Conservation (phyloP, 164 flowering plant genomes). For the Tetrastigma voinierianum region DNA sequence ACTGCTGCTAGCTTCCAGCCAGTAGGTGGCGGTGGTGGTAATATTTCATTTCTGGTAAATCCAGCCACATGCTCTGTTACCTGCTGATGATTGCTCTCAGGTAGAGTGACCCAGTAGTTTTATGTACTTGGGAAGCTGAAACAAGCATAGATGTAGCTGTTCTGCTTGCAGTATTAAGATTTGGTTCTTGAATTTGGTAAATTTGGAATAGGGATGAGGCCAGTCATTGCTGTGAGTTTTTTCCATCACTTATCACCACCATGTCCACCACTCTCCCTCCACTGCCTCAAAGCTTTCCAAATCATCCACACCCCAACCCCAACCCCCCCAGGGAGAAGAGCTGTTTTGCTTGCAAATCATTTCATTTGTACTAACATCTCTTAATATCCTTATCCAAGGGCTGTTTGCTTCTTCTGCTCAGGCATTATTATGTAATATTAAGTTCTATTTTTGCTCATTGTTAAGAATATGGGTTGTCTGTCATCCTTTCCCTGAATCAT, state of each 20-base stretch:
- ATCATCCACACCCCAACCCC: too few species aligned
- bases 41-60: conserved; percentile 17
- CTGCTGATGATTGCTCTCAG: conserved; percentile 21
- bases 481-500: too few species aligned
- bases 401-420: conserved; percentile 4
- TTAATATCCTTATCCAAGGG: conserved; percentile 3
- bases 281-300: conserved; percentile 1
- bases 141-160: background rate
- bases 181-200: background rate
- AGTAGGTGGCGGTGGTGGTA: conserved; percentile 14
- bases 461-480: too few species aligned
- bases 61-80: conserved; percentile 29
- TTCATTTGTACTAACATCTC: conserved; percentile 1
- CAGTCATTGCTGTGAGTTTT: too few species aligned
- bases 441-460: background rate
- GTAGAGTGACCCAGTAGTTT: background rate
- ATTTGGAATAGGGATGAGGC: conserved; percentile 3
- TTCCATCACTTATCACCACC: too few species aligned
- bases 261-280: background rate
- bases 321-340: background rate
- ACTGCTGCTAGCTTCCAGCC: conserved; percentile 35
- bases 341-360: conserved; percentile 2
- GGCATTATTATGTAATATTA: too few species aligned
- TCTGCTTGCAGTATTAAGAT: conserved; percentile 5
- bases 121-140: background rate